These are phyloP conservation scores for Lasiosphaeris hirsuta DNA, from an alignment of 495 filamentous ascomycete genomes.

Conservation along the genomic window DNA sequence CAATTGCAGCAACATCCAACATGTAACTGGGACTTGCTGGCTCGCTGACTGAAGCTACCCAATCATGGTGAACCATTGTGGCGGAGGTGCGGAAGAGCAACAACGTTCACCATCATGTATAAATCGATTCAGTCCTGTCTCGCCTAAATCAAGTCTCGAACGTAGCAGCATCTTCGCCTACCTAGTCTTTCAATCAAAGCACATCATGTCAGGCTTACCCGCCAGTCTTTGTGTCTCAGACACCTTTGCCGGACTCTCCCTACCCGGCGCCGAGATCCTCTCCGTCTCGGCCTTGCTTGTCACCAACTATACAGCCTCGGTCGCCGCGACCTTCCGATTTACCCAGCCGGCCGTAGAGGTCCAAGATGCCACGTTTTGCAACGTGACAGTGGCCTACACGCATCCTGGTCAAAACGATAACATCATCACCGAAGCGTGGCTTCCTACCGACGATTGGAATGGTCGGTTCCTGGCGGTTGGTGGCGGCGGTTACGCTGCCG, in stretches of 20 bases:
- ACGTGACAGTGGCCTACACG: constrained; percentile 43
- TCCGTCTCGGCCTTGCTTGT: constrained; percentile 16
- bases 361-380: constrained; percentile 38
- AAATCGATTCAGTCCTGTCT: no score
- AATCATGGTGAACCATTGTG: no score
- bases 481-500: constrained; percentile 42
- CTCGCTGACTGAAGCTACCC: no score
- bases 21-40: no score
- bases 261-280: constrained; percentile 18
- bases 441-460: constrained; percentile 44
- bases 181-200: no score
- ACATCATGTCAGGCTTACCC: no score
- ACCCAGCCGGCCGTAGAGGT: constrained; percentile 12
- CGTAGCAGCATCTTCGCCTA: no score
- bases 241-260: constrained; percentile 9
- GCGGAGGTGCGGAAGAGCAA: no score
- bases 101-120: no score
- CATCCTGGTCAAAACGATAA: constrained; percentile 40
- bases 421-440: constrained; percentile 35
- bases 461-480: constrained; percentile 40
- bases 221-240: constrained; percentile 11
- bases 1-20: no score
- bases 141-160: no score
- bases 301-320: constrained; percentile 15
- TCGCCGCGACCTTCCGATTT: not conserved